Base-by-base conservation (phyloP, 805 yeast genomes). In the Zygoascus flipseniorum region DNA sequence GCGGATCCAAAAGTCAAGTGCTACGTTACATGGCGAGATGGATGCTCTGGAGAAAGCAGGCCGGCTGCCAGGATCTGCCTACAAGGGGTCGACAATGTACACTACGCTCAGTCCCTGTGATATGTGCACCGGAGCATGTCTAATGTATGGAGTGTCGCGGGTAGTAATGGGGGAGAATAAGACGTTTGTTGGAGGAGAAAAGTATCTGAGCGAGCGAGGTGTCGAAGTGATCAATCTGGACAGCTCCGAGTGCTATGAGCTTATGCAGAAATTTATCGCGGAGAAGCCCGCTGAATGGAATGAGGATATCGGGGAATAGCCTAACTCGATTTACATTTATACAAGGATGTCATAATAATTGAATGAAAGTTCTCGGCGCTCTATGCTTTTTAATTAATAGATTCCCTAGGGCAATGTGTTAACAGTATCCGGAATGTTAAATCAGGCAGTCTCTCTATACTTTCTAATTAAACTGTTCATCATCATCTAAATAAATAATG, bases 91-190 rank as follows among this genome's bases (percentile, higher is more conserved):
- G 61, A 93, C 98, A 20, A 78, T 89, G 79, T 92, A 89, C 71
- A 89, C 97, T 31, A 86, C 97, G 0, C 73, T 92, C 59, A 86
- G 96, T 8, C 97, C 98, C 2, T 92, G 98, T 68, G 78, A 83
- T 60, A 92, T 92, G 97, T 92, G 98, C 68, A 80, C 93, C 4
- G 98, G 98, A 19, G 95, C 97, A 5, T 86, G 92, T 58, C 64
- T 92, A 51, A 74, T 92, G 76, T 92, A 89, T 71, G 96, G 96
- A 43, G 78, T 92, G 60, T 83, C 84, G 62, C 77, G 97, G 58
- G 85, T 88, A 43, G 97, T 92, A 0, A 62, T 89, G 68, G 97
- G 97, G 31, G 99, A 92, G 67, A 89, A 89, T 69, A 79, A 71
- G 52, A 92, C 85, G 31, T 92, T 86, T 61, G 60, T 76, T 35